Evolutionary conservation across 225 moss, liverwort and hornwort genomes (phyloP).

Genomic region (Bryum argenteum): DNA sequence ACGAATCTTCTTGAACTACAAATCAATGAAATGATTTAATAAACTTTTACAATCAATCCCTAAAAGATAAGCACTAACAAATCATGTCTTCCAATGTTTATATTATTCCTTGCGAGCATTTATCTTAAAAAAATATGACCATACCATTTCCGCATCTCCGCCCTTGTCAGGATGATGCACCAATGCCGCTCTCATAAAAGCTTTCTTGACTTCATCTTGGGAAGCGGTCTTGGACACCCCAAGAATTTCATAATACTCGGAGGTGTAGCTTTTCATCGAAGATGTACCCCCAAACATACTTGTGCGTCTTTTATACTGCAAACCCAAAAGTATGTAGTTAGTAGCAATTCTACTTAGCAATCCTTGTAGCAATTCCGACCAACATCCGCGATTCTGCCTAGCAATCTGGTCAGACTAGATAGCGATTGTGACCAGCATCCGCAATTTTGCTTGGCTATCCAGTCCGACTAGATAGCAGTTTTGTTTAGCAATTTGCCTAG

Average conservation of each 20-base stretch:
- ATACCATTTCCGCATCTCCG: conserved; percentile 96
- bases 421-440: no score
- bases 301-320: conserved; percentile 1
- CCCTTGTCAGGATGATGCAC: conserved; percentile 98
- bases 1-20: conserved; percentile 65
- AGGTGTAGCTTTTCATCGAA: conserved; percentile 79
- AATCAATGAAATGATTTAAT: not conserved
- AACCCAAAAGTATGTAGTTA: no score
- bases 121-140: not conserved
- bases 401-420: no score
- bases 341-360: no score
- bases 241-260: conserved; percentile 81
- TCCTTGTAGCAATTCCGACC: no score
- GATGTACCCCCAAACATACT: conserved; percentile 30
- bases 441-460: no score
- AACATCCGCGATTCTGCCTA: no score
- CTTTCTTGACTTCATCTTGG: conserved; percentile 94
- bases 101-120: not conserved
- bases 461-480: no score
- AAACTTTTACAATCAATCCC: no score
- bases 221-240: conserved; percentile 79
- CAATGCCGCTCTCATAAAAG: conserved; percentile 90
- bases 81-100: not conserved
- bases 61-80: no score
- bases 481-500: no score